Evolutionary conservation across 129 eudicot genomes (phyloP).

Genomic region (Flaveria bidentis): DNA sequence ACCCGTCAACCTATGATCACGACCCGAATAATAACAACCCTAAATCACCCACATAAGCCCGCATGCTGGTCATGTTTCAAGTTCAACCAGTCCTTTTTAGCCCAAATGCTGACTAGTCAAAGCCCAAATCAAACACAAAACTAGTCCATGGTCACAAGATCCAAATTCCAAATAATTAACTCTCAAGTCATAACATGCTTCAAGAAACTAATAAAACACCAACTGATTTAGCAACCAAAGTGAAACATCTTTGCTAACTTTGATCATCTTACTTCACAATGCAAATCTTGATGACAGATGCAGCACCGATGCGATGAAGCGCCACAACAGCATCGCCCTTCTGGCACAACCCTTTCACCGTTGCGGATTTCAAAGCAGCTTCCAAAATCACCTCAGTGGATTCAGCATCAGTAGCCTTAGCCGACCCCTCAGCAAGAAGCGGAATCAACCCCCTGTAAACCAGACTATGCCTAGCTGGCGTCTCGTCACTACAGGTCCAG

Average conservation of each 20-base stretch:
- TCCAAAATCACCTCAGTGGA: slow-evolving; percentile 74
- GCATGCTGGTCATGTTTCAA: not conserved
- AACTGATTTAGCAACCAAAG: slow-evolving; percentile 5
- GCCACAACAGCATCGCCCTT: slow-evolving; percentile 75
- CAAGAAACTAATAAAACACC: slow-evolving; percentile 21
- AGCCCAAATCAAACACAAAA: slow-evolving; percentile 16
- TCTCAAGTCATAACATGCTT: slow-evolving; percentile 20
- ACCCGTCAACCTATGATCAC: too few species aligned
- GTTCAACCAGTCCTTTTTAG: not conserved
- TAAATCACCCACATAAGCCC: not conserved
- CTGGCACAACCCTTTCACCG: slow-evolving; percentile 53
- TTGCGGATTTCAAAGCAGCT: slow-evolving; percentile 69
- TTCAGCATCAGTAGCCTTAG: slow-evolving; percentile 81
- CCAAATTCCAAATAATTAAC: slow-evolving; percentile 34
- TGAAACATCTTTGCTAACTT: not conserved
- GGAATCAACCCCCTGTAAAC: slow-evolving; percentile 74
- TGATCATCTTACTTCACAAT: slow-evolving; percentile 47
- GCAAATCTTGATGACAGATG: slow-evolving; percentile 83
- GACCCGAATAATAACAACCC: too few species aligned
- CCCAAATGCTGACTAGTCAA: not conserved
- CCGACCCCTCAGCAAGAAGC: slow-evolving; percentile 73
- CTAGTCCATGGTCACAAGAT: slow-evolving; percentile 31
- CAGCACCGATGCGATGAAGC: slow-evolving; percentile 77
- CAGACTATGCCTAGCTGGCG: slow-evolving; percentile 83
- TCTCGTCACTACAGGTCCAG: slow-evolving; percentile 79